Percentiles rank a stretch among this genome's conserved stretches.
phyloP scores from a whole-genome alignment of 352 stramenopile genomes.

The Globisporangium cederbergense region DNA sequence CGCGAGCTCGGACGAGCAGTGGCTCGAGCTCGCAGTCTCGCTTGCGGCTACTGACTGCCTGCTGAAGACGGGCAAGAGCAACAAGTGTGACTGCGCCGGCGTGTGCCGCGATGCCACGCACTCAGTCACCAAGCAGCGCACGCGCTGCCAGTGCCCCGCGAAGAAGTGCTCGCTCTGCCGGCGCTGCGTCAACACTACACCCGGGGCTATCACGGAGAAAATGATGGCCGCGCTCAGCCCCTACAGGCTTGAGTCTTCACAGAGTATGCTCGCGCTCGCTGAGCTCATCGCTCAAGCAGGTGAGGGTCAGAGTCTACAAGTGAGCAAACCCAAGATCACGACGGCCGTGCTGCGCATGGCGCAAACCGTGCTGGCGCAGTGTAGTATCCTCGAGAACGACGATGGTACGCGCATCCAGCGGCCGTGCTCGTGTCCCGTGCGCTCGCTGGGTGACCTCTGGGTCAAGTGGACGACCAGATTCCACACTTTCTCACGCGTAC shows the following conservation, averaged over 20 bases:
- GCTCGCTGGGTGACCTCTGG: constrained; percentile 78
- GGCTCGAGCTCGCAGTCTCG: constrained; percentile 71
- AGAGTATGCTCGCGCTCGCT: constrained; percentile 45
- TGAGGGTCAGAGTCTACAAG: constrained; percentile 41
- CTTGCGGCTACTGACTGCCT: constrained; percentile 76
- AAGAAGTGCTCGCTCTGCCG: constrained; percentile 78
- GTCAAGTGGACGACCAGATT: constrained; percentile 74
- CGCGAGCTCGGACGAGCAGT: constrained; percentile 49
- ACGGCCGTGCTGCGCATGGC: constrained; percentile 60
- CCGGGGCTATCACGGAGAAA: constrained; percentile 58
- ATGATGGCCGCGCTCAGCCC: constrained; percentile 57
- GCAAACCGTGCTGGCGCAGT: constrained; percentile 59
- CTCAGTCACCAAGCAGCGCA: constrained; percentile 70
- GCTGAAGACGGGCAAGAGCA: constrained; percentile 68
- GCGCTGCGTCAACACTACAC: constrained; percentile 58
- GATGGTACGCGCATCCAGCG: constrained; percentile 64
- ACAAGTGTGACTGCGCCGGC: constrained; percentile 63
- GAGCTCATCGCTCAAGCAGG: constrained; percentile 41
- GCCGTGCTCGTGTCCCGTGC: constrained; percentile 65
- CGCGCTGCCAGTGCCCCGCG: constrained; percentile 71
- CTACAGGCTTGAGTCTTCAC: constrained; percentile 31
- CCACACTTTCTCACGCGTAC: constrained; percentile 73
- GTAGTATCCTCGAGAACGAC: constrained; percentile 58
- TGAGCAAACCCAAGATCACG: constrained; percentile 42
- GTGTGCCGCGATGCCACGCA: constrained; percentile 60